Evolutionary conservation across 1,284 basidiomycete genomes (phyloP), one percentile per base, ranked within the genome.

Genomic region (Leccinum discolor): DNA sequence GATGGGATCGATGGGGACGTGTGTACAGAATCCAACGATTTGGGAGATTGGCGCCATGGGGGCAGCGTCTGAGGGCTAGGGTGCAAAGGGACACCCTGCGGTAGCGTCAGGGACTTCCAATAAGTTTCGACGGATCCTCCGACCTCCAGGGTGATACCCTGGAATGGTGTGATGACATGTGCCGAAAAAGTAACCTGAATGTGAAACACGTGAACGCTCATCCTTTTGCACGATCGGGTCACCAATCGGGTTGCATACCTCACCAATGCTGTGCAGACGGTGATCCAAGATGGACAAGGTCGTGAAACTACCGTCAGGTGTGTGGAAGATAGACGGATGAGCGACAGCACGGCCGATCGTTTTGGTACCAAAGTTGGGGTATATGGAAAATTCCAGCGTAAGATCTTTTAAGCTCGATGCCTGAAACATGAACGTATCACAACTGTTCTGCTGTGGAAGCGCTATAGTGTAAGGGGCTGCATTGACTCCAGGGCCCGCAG

Each of bases 311-410:
- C 87, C 86, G 59, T 83, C 82, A 18, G 88, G 82, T 63, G 86
- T 80, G 56, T 80, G 76, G 73, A 97, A 93, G 60, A 92, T 83
- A 2, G 88, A 88, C 3, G 96, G 91, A 38, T 96, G 83, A 26
- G 95, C 93, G 57, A 96, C 89, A 16, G 95, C 96, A 69, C 96
- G 90, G 32, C 97, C 98, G 68, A 99, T 95, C 42, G 96, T 94
- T 79, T 96, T 97, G 38, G 95, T 96, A n/a, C 98, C 98, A 78
- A 99, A 99, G 67, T 95, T 98, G 8, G 98, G 98, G 81, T 97
- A 98, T 29, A 99, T 83, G 50, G 97, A 98, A 76, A 99, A 94
- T 77, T 99, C 95, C 71, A 99, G 81, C 2, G 89, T 88, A 66
- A 99, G 87, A 44, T 86, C 84, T 62, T 90, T 87, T 21, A 97